phyloP scores from a whole-genome alignment of 164 flowering plant genomes.

The Cinnamomum chago region DNA sequence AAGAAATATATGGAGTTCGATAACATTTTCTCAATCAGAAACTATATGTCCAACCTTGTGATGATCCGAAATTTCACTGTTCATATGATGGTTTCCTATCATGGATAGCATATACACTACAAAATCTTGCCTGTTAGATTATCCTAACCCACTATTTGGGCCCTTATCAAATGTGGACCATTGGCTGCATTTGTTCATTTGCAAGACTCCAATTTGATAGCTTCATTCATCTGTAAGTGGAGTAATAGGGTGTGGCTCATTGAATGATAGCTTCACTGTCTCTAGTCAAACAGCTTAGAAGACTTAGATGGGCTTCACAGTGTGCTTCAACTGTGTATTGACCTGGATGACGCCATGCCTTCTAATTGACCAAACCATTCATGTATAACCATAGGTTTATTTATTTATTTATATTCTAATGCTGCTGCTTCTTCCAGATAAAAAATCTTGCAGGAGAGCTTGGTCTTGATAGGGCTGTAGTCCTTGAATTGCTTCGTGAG shows the following conservation, averaged over 20 bases:
- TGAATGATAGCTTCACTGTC: neutral
- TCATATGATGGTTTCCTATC: too few species aligned
- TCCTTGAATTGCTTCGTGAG: constrained; percentile 79
- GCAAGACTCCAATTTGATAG: neutral
- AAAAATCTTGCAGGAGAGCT: constrained; percentile 82
- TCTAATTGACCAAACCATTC: neutral
- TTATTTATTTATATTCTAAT: neutral
- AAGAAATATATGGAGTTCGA: too few species aligned
- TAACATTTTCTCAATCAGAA: too few species aligned
- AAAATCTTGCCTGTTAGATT: neutral
- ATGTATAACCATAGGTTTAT: too few species aligned
- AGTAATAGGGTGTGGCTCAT: neutral
- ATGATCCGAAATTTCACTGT: too few species aligned
- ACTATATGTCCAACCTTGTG: too few species aligned
- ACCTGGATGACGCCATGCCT: neutral
- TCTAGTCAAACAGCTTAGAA: neutral
- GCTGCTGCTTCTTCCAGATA: constrained; percentile 41
- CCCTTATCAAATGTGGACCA: neutral
- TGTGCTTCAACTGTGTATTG: neutral
- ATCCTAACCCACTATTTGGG: neutral
- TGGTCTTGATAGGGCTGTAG: constrained; percentile 84
- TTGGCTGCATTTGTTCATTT: neutral
- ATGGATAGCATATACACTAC: neutral
- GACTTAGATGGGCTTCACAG: neutral
- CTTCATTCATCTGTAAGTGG: neutral